Evolutionary conservation across 495 filamentous ascomycete genomes (phyloP).

Genomic region (Aspergillus saccharolyticus): DNA sequence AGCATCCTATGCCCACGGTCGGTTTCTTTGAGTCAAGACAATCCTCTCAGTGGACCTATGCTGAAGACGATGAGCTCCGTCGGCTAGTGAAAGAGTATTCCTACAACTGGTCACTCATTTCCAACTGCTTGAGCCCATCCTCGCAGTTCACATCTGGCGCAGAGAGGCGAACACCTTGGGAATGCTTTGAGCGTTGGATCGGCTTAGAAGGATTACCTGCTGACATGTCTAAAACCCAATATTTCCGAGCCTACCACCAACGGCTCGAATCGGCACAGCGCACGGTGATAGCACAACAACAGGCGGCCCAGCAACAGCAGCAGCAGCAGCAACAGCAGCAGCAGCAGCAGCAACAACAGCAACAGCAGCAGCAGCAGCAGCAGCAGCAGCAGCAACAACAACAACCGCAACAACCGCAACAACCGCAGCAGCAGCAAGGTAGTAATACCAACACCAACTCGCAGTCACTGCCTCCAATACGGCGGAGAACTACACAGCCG

Average conservation of each 20-base stretch:
- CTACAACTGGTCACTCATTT: conserved; percentile 95
- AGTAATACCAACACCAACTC: conserved; percentile 45
- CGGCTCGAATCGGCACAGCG: conserved; percentile 76
- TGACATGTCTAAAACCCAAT: conserved; percentile 89
- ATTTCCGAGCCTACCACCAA: conserved; percentile 79
- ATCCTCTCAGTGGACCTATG: conserved; percentile 83
- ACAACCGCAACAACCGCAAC: conserved; percentile 43
- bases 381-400: conserved; percentile 38
- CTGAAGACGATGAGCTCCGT: conserved; percentile 86
- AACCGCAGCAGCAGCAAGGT: conserved; percentile 28
- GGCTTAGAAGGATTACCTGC: conserved; percentile 79
- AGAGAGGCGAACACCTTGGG: conserved; percentile 93
- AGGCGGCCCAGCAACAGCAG: conserved; percentile 52
- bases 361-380: conserved; percentile 54
- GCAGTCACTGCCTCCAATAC: conserved; percentile 52
- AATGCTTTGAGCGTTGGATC: conserved; percentile 97
- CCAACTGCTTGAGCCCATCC: conserved; percentile 65
- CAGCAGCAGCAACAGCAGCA: conserved; percentile 50
- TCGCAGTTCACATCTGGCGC: conserved; percentile 75
- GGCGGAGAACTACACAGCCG: conserved; percentile 64
- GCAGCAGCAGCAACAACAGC: conserved; percentile 45
- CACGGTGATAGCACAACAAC: conserved; percentile 55
- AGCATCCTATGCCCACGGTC: conserved; percentile 80
- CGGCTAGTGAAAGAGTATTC: conserved; percentile 82
- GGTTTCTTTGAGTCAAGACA: conserved; percentile 80